Conservation (phyloP, 495 filamentous ascomycete genomes). For the Tetracladium setigerum region DNA sequence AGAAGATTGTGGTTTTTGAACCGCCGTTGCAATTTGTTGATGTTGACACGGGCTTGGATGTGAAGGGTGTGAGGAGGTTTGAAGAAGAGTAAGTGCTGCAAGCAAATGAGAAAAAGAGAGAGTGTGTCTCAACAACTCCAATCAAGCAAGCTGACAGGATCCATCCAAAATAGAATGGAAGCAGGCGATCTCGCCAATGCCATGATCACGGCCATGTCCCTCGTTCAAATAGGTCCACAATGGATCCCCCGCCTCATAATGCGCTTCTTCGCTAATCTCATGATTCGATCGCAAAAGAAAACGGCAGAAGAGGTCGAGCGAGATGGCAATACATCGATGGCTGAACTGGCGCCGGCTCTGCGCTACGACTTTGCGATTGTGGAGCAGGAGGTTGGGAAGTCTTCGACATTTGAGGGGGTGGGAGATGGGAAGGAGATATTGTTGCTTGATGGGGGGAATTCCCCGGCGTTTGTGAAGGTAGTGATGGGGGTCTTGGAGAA, state of each 20-base stretch:
- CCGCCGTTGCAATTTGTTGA: slow-evolving; percentile 6
- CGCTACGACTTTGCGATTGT: slow-evolving; percentile 11
- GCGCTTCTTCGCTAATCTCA: slow-evolving; percentile 1
- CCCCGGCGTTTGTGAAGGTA: neutral
- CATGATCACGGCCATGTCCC: slow-evolving; percentile 7
- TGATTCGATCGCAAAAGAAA: slow-evolving; percentile 4
- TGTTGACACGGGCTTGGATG: no score
- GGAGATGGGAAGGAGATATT: slow-evolving; percentile 2
- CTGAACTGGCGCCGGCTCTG: neutral
- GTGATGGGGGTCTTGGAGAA: neutral
- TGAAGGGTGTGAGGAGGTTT: neutral
- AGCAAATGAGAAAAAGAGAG: no score
- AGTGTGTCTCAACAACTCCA: no score
- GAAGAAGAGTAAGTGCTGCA: neutral
- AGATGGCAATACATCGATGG: slow-evolving; percentile 8
- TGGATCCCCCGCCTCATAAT: slow-evolving; percentile 13
- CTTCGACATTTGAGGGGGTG: neutral
- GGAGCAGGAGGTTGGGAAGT: neutral
- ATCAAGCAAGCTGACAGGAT: no score
- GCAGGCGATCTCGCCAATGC: slow-evolving; percentile 2
- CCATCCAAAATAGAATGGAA: neutral
- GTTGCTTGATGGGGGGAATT: slow-evolving; percentile 3
- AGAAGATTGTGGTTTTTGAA: slow-evolving; percentile 9
- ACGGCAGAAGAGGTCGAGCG: neutral
- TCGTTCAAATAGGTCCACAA: slow-evolving; percentile 8